Base-by-base conservation (phyloP, 192 early-diverging fungal species). In the Gryganskiella cystojenkinii region DNA sequence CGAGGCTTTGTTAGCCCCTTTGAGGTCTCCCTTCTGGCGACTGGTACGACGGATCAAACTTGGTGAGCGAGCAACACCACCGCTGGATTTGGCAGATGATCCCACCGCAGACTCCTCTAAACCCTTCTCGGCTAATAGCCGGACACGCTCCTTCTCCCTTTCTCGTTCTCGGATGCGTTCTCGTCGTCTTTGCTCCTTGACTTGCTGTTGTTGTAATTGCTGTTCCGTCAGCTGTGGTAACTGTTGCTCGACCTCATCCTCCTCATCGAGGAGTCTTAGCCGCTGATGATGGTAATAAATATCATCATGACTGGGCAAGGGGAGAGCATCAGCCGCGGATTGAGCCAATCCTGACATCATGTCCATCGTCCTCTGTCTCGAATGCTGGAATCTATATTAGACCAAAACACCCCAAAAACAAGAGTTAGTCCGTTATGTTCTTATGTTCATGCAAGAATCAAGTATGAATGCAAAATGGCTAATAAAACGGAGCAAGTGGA, bases 241-340 rank as follows among this genome's bases (percentile, higher is more conserved):
- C 11, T 68, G n/a, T n/a, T n/a, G n/a, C n/a, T n/a, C n/a, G n/a
- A n/a, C n/a, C n/a, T n/a, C 73, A 5, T 76, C 73, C 47, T 67
- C 65, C 46, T 76, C 73, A 27, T 76, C 73, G 53, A 76, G 43
- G 10, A 76, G 55, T 19, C 63, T 57, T 54, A 76, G 33, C n/a
- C 73, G 57, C 30, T 76, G 73, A 40, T 76, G 73, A 27, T 76
- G 73, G 46, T 76, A 76, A 46, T 76, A 76, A 42, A 76, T 76
- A 14, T 76, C 73, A 51, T 76, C 73, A 34, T 76, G 73, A 35
- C 73, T 76, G 3, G 73, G 73, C 33, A 76, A 43, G 1, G 73
- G 73, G 42, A 76, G 51, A 24, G 60, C 73, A 35, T 76, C 73
- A 22, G 73, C 73, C 14, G 73, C 73, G 0, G 65, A 62, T 19